Conservation (phyloP, 371 early-diverging fungal species). For the Actinomortierella ambigua region DNA sequence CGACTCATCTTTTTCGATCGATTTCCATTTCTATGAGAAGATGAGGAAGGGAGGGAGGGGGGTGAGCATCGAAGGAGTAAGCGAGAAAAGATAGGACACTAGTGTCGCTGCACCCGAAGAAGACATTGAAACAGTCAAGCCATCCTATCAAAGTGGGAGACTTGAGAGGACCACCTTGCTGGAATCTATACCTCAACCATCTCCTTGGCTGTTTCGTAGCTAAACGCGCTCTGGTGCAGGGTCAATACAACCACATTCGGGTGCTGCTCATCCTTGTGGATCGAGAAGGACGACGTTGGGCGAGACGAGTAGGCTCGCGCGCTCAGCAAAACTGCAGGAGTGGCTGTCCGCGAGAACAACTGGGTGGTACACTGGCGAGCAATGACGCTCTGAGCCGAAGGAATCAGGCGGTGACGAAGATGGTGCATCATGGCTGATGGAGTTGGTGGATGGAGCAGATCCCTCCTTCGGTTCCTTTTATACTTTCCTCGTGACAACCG, state of each 20-base stretch:
- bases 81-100: not conserved
- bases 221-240: conserved; percentile 37
- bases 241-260: conserved; percentile 36
- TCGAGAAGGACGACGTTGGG: conserved; percentile 10
- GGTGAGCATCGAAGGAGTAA: not conserved
- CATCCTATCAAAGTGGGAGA: not conserved
- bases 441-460: too few species aligned
- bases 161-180: not conserved
- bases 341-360: too few species aligned
- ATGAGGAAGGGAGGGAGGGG: too few species aligned
- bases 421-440: too few species aligned
- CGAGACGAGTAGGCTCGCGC: not conserved
- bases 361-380: too few species aligned
- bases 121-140: not conserved
- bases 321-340: too few species aligned
- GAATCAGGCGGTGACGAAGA: too few species aligned
- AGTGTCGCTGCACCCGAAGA: too few species aligned
- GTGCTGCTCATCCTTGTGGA: conserved; percentile 20
- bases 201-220: conserved; percentile 32
- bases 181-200: conserved; percentile 27
- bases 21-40: conserved; percentile 41
- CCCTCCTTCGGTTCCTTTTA: too few species aligned
- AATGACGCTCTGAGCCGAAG: too few species aligned
- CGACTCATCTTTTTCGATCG: conserved; percentile 40
- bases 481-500: too few species aligned